phyloP scores from a whole-genome alignment of 148 eudicot species.

The Amaranthus cruentus region DNA sequence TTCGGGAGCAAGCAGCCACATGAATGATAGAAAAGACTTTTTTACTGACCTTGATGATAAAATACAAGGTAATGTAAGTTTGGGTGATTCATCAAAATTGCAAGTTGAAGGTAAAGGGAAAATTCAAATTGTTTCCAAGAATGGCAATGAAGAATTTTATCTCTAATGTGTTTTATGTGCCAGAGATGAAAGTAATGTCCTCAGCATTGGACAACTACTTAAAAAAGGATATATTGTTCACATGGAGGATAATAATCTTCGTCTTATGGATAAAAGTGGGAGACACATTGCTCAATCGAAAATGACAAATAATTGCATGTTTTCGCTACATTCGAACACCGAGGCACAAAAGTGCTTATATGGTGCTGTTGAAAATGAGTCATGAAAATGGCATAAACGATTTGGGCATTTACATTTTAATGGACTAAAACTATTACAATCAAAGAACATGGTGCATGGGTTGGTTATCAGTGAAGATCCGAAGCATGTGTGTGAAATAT shows the following conservation, averaged over 20 bases:
- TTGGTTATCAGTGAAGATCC: too few species aligned
- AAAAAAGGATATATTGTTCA: not conserved
- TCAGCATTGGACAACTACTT: not conserved
- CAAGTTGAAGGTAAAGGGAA: not conserved
- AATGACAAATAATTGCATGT: constrained; percentile 5
- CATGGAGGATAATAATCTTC: not conserved
- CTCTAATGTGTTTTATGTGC: not conserved
- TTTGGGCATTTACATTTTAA: too few species aligned
- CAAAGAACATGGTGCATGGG: too few species aligned
- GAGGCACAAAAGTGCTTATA: constrained; percentile 1
- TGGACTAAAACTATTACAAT: too few species aligned
- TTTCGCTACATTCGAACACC: constrained; percentile 1
- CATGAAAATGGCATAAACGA: not conserved
- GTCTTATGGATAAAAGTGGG: not conserved
- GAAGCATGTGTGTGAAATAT: too few species aligned
- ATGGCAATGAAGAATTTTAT: not conserved
- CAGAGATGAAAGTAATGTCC: not conserved
- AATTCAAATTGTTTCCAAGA: not conserved
- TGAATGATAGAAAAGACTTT: not conserved
- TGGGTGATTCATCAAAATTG: not conserved
- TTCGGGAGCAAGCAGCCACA: not conserved
- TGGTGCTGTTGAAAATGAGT: constrained; percentile 1
- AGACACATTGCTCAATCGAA: not conserved
- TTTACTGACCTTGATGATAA: not conserved
- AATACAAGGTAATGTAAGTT: not conserved